Base-by-base conservation (phyloP, 768 basidiomycete species). In the Rubroboletus satanas region DNA sequence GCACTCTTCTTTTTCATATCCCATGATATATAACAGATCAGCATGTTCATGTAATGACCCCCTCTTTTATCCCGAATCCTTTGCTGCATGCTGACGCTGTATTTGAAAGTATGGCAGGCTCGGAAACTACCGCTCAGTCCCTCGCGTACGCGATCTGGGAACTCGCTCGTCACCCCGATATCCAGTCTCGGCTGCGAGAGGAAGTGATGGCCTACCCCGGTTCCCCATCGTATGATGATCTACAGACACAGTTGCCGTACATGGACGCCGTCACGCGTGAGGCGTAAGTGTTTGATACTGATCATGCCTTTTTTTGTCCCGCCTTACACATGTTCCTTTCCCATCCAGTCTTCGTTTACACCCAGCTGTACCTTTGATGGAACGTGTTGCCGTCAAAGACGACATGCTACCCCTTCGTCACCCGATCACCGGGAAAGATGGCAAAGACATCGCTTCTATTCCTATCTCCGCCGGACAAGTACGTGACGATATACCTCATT, bases 11-110 rank as follows among this genome's bases (percentile, higher is more conserved):
- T 37, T 18, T 32, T 52, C 12, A 51, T 17, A 28, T 14, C 17
- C 7, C 29, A 50, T 14, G 26, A 45, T 37, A 17, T 23, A 38
- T 7, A 12, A 55, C 35, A 55, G 54, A 55, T 55, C 9, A 55
- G 54, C 54, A 55, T 55, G 54, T 55, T 55, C 50, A 56, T 56
- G 55, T 52, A 46, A 56, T 35, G 6, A 3, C 17, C 35, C 15
- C 14, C 33, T 18, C 8, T 11, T 38, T 17, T 10, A 8, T 11
- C 8, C 32, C 10, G 12, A 0, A 42, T 15, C 9, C 31, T 46
- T 41, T 9, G 1, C 10, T 26, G 26, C 26, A 6, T 1, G 7
- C 44, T 45, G 17, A 52, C 7, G 3, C 5, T 28, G 12, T 39
- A 38, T 2, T 39, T 38, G 23, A 28, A 39, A 52, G 55, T 33